A percentile compares a stretch with the other conserved stretches of the same genome.
These are phyloP conservation scores for Penicillium salamii DNA, from an alignment of 495 filamentous ascomycete genomes.

Conservation along the genomic window DNA sequence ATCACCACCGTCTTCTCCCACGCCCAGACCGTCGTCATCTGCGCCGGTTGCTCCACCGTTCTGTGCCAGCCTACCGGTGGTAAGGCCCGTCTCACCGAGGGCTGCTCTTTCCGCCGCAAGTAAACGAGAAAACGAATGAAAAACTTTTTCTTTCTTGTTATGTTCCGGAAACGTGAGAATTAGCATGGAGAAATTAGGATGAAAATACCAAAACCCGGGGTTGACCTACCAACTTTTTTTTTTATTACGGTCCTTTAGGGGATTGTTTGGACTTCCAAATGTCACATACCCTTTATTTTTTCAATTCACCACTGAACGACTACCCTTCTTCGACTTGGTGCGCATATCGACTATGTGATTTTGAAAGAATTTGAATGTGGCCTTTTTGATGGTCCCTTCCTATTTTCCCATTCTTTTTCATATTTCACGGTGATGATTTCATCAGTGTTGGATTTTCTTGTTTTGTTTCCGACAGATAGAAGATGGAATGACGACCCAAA, in stretches of 20 bases:
- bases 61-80: slow-evolving; percentile 98
- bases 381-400: slow-evolving; percentile 13
- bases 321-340: slow-evolving; percentile 1
- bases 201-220: slow-evolving; percentile 29
- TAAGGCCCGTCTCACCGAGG: slow-evolving; percentile 96
- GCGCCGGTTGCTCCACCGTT: slow-evolving; percentile 93
- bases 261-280: slow-evolving; percentile 24
- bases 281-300: slow-evolving; percentile 31
- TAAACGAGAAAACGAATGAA: slow-evolving; percentile 57
- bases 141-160: slow-evolving; percentile 31
- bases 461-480: slow-evolving; percentile 28
- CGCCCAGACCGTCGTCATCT: slow-evolving; percentile 99
- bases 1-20: slow-evolving; percentile 99
- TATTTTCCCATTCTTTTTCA: slow-evolving; percentile 12
- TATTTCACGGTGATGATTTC: slow-evolving; percentile 9
- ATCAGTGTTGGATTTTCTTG: slow-evolving; percentile 15
- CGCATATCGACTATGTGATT: slow-evolving; percentile 9
- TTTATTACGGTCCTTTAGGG: slow-evolving; percentile 7
- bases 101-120: slow-evolving; percentile 99
- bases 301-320: slow-evolving; percentile 12
- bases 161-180: slow-evolving; percentile 30
- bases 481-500: slow-evolving; percentile 30
- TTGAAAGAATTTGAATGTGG: slow-evolving; percentile 22
- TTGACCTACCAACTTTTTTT: slow-evolving; percentile 10
- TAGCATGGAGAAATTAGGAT: slow-evolving; percentile 35